Conservation (phyloP, 78 protist species). For the Dictyostelium purpureum region DNA sequence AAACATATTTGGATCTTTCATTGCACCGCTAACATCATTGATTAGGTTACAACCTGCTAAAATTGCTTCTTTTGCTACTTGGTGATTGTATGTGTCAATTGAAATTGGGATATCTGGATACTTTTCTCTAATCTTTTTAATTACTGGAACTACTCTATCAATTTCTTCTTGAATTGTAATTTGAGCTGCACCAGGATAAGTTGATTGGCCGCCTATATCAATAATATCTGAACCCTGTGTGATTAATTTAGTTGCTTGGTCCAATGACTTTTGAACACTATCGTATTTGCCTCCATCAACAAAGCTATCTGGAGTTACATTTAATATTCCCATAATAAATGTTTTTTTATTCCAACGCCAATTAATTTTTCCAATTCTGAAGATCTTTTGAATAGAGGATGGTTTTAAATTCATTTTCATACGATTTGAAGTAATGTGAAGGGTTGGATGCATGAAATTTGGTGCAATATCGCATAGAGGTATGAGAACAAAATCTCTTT, state of each 20-base stretch:
- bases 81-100: constrained; percentile 77
- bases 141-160: constrained; percentile 60
- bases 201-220: constrained; percentile 88
- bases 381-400: neutral
- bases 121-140: constrained; percentile 35
- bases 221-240: constrained; percentile 75
- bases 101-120: constrained; percentile 23
- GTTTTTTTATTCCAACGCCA: constrained; percentile 57
- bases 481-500: constrained; percentile 86
- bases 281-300: constrained; percentile 80
- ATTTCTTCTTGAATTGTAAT: constrained; percentile 73
- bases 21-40: constrained; percentile 81
- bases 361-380: neutral
- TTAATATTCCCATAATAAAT: constrained; percentile 87
- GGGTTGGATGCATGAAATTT: constrained; percentile 27
- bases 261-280: neutral
- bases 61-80: constrained; percentile 69
- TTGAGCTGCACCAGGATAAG: constrained; percentile 80
- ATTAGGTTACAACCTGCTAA: constrained; percentile 76
- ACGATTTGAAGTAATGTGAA: constrained; percentile 47
- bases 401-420: constrained; percentile 9
- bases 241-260: constrained; percentile 13
- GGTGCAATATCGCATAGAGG: constrained; percentile 87
- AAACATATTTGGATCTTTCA: constrained; percentile 58
- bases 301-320: constrained; percentile 89